Percentiles rank a stretch among this genome's conserved stretches.
Evolutionary conservation across 1,139 yeast species (phyloP).

Genomic region (Taphrina deformans): DNA sequence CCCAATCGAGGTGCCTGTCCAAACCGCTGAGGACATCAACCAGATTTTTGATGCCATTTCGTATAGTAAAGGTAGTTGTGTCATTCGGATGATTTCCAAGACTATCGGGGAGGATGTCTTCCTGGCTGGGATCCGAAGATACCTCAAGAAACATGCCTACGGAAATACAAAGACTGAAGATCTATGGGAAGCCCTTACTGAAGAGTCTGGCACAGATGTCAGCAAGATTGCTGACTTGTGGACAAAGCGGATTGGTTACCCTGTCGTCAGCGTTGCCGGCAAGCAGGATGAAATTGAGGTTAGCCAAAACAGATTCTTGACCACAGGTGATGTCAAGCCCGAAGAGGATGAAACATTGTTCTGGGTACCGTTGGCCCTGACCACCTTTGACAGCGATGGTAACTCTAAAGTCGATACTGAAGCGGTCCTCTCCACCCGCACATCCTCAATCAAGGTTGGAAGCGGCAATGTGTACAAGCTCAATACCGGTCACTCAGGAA

Average conservation of each 20-base stretch:
- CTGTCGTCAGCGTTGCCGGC: slow-evolving; percentile 63
- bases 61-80: slow-evolving; percentile 77
- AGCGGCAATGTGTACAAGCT: slow-evolving; percentile 66
- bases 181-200: slow-evolving; percentile 73
- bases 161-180: slow-evolving; percentile 77
- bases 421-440: slow-evolving; percentile 56
- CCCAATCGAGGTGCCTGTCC: slow-evolving; percentile 83
- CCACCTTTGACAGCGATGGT: slow-evolving; percentile 66
- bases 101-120: slow-evolving; percentile 74
- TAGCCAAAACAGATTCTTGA: slow-evolving; percentile 71
- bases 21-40: slow-evolving; percentile 76
- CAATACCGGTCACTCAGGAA: slow-evolving; percentile 80
- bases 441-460: slow-evolving; percentile 47
- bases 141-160: slow-evolving; percentile 68
- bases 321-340: slow-evolving; percentile 73
- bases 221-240: slow-evolving; percentile 71
- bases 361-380: slow-evolving; percentile 80
- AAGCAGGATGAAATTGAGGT: slow-evolving; percentile 52
- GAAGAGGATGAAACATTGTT: slow-evolving; percentile 71
- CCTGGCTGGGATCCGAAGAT: slow-evolving; percentile 72
- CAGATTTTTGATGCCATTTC: slow-evolving; percentile 87
- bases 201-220: slow-evolving; percentile 74
- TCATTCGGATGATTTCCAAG: slow-evolving; percentile 73
- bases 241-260: slow-evolving; percentile 83
- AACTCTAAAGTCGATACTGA: slow-evolving; percentile 47